phyloP scores from a whole-genome alignment of 179 eudicot species.

The Pouteria campechiana region DNA sequence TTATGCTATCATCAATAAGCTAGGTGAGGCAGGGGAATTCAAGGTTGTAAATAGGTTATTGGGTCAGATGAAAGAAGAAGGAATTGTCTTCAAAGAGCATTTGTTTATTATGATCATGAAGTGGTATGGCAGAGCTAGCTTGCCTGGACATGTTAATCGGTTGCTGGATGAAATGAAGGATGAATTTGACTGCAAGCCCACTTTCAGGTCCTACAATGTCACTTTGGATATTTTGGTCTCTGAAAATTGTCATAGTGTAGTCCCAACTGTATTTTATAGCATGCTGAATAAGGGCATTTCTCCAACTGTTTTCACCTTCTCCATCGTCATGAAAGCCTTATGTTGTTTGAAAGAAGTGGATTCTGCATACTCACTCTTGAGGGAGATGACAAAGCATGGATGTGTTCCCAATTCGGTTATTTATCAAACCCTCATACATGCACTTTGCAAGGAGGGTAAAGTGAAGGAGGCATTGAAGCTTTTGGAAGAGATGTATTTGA shows the following conservation, averaged over 20 bases:
- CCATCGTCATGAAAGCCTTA: slow-evolving; percentile 68
- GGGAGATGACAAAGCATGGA: slow-evolving; percentile 89
- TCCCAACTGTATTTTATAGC: slow-evolving; percentile 74
- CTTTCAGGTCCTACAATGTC: slow-evolving; percentile 69
- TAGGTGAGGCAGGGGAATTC: slow-evolving; percentile 52
- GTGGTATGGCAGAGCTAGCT: slow-evolving; percentile 58
- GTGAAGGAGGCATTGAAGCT: slow-evolving; percentile 57
- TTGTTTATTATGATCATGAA: slow-evolving; percentile 74
- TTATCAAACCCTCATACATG: slow-evolving; percentile 75
- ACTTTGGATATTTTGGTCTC: slow-evolving; percentile 66
- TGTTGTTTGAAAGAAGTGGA: slow-evolving; percentile 68
- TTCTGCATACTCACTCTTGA: slow-evolving; percentile 65
- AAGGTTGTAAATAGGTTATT: slow-evolving; percentile 59
- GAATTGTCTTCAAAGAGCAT: slow-evolving; percentile 48
- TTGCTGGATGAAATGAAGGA: slow-evolving; percentile 81
- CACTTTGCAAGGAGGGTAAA: slow-evolving; percentile 49
- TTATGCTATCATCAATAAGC: slow-evolving; percentile 56
- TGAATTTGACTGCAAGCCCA: slow-evolving; percentile 47
- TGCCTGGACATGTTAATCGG: slow-evolving; percentile 90
- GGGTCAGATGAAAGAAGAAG: slow-evolving; percentile 74
- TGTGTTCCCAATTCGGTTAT: slow-evolving; percentile 84
- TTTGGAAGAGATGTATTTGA: slow-evolving; percentile 89
- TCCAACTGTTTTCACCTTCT: slow-evolving; percentile 74
- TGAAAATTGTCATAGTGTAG: slow-evolving; percentile 49
- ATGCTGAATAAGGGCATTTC: slow-evolving; percentile 76